Base-by-base conservation (phyloP, 306 rosid species). In the Citrullus amarus region DNA sequence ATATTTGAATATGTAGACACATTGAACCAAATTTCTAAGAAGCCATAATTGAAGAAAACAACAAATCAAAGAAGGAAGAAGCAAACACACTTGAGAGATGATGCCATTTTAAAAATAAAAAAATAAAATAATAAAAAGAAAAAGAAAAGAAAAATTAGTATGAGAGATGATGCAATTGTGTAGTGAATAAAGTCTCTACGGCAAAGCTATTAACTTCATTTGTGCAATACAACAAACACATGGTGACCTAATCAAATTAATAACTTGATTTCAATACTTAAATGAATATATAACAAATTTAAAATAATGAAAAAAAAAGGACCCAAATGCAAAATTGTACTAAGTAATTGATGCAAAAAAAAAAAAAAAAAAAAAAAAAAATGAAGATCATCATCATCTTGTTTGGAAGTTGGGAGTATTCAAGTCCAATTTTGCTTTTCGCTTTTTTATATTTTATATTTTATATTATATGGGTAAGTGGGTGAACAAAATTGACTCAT, bases 171-270 rank as follows among this genome's bases (percentile, higher is more conserved):
- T 41, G 75, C 54, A 68, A 68, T 3, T 46, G 41, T 55, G 57
- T 1, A 48, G 41, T 28, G 77, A 73, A 51, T 17, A 16, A 50
- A 73, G 20, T n/a, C 39, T 73, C 22, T 4, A 71, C 55, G 41
- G 14, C 77, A 71, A 25, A 68, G 77, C 60, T 22, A 51, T 73
- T 30, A 51, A 51, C 44, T 73, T 73, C 60, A 73, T 73, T 51
- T 51, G 28, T 43, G 39, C 44, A 73, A 73, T 22, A 15, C 20
- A 73, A 73, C 77, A 73, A 73, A 51, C 41, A 46, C 0, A 7
- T 25, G 77, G 15, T 50, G 77, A 28, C 28, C 61, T 53, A 28
- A 50, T 72, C 61, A 51, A 2, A 25, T 25, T 25, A 25, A 30
- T 16, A 53, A 46, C 68, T 71, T 32, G 0, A 32, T 32, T 32